Evolutionary conservation across 106 monocot genomes (phyloP), one percentile per base, ranked within the genome.

Genomic region (Vanilla planifolia): DNA sequence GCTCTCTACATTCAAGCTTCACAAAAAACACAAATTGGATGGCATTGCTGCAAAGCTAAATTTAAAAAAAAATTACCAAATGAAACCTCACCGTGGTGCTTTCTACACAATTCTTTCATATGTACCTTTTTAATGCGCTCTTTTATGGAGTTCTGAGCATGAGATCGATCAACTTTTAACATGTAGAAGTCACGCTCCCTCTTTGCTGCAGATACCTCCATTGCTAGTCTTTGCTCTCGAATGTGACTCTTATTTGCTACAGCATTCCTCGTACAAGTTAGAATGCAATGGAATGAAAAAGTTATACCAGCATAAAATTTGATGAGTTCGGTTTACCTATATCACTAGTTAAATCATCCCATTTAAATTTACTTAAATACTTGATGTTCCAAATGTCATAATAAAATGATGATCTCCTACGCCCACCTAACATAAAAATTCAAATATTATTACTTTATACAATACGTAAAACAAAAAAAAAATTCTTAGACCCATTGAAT

Each of bases 341-440:
- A 70, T 98, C 98, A 62, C 60, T 74, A 32, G 67, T 88, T 56
- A 98, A 62, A 73, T 98, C 88, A 67, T 92, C 98, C 98, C 98
- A 98, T 61, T 82, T 92, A 74, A 98, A 98, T 75, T 88, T 92
- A 29, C 77, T 78, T 22, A 98, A 74, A 69, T 98, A 98, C 66
- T 82, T 98, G 36, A 98, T 85, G 66, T 98, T 98, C 92, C 98
- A 98, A 56, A 88, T 77, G 43, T 98, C 98, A 71, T 92, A 92
- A 75, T 77, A 98, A 56, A 98, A 92, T 13, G 87, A 37, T 43
- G 91, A 92, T 47, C 92, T 92, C 60, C 66, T 81, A 72, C 68
- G 85, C 25, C 98, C 98, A 80, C 98, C 98, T 98, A 48, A 69
- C 14, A 78, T 62, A 37, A 37, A 6, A 37, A 37, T 10, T 37